phyloP scores from a whole-genome alignment of 257 asterid species.

The Solanum neorickii region DNA sequence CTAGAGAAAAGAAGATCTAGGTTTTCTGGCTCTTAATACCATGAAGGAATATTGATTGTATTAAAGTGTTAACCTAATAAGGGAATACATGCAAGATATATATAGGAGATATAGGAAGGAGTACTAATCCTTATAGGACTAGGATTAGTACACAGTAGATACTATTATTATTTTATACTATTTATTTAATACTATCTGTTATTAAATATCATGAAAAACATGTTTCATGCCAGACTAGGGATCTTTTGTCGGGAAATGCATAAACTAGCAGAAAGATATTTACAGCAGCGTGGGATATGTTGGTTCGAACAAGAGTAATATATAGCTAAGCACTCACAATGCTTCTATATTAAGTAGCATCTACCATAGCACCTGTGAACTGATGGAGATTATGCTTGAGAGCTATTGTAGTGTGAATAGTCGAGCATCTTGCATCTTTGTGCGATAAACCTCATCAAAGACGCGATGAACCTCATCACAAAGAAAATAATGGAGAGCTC shows the following conservation, averaged over 20 bases:
- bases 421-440: not conserved
- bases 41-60: too few species aligned
- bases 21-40: too few species aligned
- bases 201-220: not conserved
- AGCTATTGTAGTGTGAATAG: not conserved
- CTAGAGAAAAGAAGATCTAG: too few species aligned
- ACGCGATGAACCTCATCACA: not conserved
- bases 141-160: too few species aligned
- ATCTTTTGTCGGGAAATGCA: not conserved
- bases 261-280: not conserved
- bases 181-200: too few species aligned
- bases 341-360: not conserved
- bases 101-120: too few species aligned
- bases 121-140: too few species aligned
- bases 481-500: not conserved
- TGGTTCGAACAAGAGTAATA: not conserved
- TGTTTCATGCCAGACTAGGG: too few species aligned
- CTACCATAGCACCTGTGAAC: not conserved
- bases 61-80: too few species aligned
- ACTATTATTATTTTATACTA: too few species aligned
- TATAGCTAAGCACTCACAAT: not conserved
- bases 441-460: not conserved
- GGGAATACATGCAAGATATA: too few species aligned
- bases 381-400: not conserved
- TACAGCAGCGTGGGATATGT: not conserved